Evolutionary conservation across 805 yeast species (phyloP).

Genomic region (Candida pseudofarinosa): DNA sequence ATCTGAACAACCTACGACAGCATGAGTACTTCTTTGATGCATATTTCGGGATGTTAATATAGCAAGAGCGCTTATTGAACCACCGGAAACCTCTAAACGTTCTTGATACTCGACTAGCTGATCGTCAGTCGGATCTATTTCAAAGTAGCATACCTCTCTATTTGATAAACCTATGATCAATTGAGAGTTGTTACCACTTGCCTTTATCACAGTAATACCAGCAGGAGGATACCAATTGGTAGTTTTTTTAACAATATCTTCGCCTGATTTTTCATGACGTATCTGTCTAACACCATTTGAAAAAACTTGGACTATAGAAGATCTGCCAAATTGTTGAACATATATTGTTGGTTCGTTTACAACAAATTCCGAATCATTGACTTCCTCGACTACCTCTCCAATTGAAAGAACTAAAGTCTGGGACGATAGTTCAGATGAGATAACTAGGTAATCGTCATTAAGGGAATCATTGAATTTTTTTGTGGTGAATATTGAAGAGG

Average conservation of each 20-base stretch:
- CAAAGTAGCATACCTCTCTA: slow-evolving; percentile 78
- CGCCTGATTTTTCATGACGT: slow-evolving; percentile 12
- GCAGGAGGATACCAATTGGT: slow-evolving; percentile 82
- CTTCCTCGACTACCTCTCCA: slow-evolving; percentile 78
- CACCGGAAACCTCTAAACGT: slow-evolving; percentile 48
- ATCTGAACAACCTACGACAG: slow-evolving; percentile 72
- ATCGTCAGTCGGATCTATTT: slow-evolving; percentile 56
- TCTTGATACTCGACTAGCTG: slow-evolving; percentile 69
- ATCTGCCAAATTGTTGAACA: slow-evolving; percentile 62
- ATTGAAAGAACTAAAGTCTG: slow-evolving; percentile 71
- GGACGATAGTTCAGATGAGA: slow-evolving; percentile 52
- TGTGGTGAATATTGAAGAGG: slow-evolving; percentile 64
- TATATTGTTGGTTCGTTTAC: slow-evolving; percentile 57
- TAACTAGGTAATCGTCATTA: slow-evolving; percentile 60
- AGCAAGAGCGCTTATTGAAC: slow-evolving; percentile 45
- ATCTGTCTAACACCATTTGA: slow-evolving; percentile 62
- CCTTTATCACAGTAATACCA: slow-evolving; percentile 59
- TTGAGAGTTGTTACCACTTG: slow-evolving; percentile 64
- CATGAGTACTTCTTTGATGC: slow-evolving; percentile 46
- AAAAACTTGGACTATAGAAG: slow-evolving; percentile 70
- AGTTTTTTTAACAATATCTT: slow-evolving; percentile 25
- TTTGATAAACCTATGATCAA: slow-evolving; percentile 68
- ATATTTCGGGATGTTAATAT: slow-evolving; percentile 43
- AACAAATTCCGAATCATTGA: slow-evolving; percentile 60
- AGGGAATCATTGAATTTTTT: slow-evolving; percentile 40